Evolutionary conservation across 805 yeast species (phyloP).

Genomic region (Saccharomycodes ludwigii): DNA sequence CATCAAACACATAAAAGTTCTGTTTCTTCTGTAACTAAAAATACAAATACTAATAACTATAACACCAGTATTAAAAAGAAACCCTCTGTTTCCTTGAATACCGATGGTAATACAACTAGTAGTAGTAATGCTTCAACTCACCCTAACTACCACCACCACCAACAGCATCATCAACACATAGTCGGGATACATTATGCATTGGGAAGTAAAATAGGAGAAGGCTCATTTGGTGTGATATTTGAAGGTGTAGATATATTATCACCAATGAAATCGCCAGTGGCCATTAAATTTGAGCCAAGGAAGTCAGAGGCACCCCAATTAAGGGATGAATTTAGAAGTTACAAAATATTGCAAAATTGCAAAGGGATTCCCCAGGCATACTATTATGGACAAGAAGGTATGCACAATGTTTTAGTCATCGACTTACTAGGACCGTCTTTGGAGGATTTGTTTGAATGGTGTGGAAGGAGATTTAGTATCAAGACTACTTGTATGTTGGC

Average conservation of each 20-base stretch:
- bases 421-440: conserved; percentile 71
- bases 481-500: conserved; percentile 67
- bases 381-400: conserved; percentile 77
- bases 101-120: too few species aligned
- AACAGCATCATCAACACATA: conserved; percentile 19
- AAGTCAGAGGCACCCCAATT: conserved; percentile 76
- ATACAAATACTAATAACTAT: too few species aligned
- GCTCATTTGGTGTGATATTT: conserved; percentile 75
- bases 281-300: conserved; percentile 72
- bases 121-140: too few species aligned
- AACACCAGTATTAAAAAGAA: too few species aligned
- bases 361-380: conserved; percentile 75
- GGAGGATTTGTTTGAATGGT: conserved; percentile 81
- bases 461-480: conserved; percentile 61
- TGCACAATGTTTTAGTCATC: conserved; percentile 64
- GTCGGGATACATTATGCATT: conserved; percentile 56
- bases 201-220: conserved; percentile 80
- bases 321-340: conserved; percentile 70
- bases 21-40: too few species aligned
- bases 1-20: too few species aligned
- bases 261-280: conserved; percentile 31
- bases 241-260: conserved; percentile 61
- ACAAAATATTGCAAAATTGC: conserved; percentile 55
- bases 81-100: too few species aligned
- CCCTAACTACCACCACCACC: too few species aligned